Evolutionary conservation across 2,329 filamentous ascomycete species (phyloP).

Genomic region (Fusarium staphyleae): DNA sequence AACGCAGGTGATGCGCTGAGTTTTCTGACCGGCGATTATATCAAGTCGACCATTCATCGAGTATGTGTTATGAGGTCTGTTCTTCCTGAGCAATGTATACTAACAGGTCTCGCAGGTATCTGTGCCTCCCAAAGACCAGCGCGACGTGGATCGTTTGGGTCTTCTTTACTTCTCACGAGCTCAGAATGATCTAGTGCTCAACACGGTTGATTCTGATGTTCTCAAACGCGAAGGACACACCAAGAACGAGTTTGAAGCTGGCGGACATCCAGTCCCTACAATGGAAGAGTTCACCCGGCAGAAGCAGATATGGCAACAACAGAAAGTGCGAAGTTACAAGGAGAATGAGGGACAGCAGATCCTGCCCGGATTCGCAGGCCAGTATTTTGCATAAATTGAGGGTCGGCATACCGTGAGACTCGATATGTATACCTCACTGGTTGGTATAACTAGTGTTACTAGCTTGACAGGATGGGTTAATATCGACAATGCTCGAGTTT

Average conservation of each 20-base stretch:
- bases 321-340: constrained; percentile 38
- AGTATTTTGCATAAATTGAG: constrained; percentile 21
- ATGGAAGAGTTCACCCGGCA: constrained; percentile 50
- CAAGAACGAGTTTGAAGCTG: constrained; percentile 49
- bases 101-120: constrained; percentile 39
- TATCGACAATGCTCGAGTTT: too few species aligned
- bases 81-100: neutral
- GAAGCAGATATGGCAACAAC: constrained; percentile 51
- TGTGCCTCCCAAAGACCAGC: constrained; percentile 50
- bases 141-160: constrained; percentile 56
- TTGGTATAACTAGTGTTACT: too few species aligned
- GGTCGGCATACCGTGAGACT: too few species aligned
- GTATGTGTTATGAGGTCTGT: constrained; percentile 21
- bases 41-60: constrained; percentile 53
- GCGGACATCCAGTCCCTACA: constrained; percentile 41
- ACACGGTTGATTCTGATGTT: constrained; percentile 49
- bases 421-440: too few species aligned
- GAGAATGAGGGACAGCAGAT: constrained; percentile 45
- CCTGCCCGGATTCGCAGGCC: constrained; percentile 46
- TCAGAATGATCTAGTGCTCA: constrained; percentile 49
- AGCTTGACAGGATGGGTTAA: too few species aligned
- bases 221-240: constrained; percentile 45
- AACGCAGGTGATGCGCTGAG: constrained; percentile 59
- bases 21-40: constrained; percentile 56
- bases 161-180: constrained; percentile 60